These are phyloP conservation scores for Zygosaccharomyces siamensis DNA, from an alignment of 805 yeast genomes.

Conservation along the genomic window DNA sequence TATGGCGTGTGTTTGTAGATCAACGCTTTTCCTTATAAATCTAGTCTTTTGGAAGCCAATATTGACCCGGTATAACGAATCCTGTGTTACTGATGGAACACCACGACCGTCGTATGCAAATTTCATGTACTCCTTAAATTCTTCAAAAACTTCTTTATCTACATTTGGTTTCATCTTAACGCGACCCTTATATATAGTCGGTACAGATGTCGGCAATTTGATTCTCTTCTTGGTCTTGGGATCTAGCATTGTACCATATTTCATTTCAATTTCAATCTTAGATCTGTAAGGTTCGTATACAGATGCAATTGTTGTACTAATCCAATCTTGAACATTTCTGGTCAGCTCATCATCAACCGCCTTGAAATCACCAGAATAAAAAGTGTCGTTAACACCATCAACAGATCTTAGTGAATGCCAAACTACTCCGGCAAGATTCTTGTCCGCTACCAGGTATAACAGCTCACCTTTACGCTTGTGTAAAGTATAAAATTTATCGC, in stretches of 20 bases:
- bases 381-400: conserved; percentile 62
- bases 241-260: conserved; percentile 61
- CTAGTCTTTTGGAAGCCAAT: conserved; percentile 54
- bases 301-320: conserved; percentile 66
- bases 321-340: conserved; percentile 74
- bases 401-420: conserved; percentile 77
- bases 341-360: conserved; percentile 57
- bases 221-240: conserved; percentile 53
- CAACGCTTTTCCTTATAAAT: conserved; percentile 56
- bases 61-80: conserved; percentile 50
- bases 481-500: conserved; percentile 81
- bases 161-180: conserved; percentile 57
- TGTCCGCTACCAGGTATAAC: conserved; percentile 67
- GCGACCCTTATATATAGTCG: conserved; percentile 51
- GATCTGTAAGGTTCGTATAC: conserved; percentile 46
- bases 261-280: conserved; percentile 60
- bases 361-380: conserved; percentile 60
- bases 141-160: conserved; percentile 52
- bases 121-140: conserved; percentile 43
- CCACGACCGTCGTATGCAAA: conserved; percentile 30
- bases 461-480: conserved; percentile 48
- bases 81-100: conserved; percentile 53
- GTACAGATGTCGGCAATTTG: conserved; percentile 55
- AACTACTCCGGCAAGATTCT: conserved; percentile 46
- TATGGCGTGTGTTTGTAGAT: conserved; percentile 52